Conservation (phyloP, 108 stramenopile species). For the Nitzschia sp. region DNA sequence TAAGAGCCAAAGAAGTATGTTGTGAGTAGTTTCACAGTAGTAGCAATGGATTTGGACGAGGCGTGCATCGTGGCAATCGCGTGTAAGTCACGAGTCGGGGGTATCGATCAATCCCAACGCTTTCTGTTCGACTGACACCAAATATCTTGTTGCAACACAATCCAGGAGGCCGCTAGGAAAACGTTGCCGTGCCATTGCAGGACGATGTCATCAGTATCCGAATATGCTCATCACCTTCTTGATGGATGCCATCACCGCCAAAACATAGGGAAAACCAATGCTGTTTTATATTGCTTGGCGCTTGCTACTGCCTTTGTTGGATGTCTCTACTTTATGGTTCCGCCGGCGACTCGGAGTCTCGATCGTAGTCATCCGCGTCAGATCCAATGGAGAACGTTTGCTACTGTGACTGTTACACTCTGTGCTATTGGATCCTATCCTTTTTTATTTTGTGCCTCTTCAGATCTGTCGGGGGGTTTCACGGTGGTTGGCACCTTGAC, state of each 20-base stretch:
- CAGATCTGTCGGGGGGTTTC: slow-evolving; percentile 3
- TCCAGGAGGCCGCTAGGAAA: no score
- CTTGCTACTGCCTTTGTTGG: slow-evolving; percentile 49
- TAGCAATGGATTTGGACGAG: no score
- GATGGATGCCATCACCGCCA: slow-evolving; percentile 4
- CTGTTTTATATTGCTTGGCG: slow-evolving; percentile 20
- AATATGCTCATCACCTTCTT: background rate
- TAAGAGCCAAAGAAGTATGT: no score
- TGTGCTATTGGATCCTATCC: slow-evolving; percentile 48
- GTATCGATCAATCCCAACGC: no score
- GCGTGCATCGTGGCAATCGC: no score
- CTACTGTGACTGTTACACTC: slow-evolving; percentile 39
- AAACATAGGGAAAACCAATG: background rate
- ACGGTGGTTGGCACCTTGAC: slow-evolving; percentile 8
- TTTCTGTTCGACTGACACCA: no score
- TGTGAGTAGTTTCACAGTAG: no score
- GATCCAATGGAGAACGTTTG: slow-evolving; percentile 56
- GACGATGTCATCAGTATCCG: no score
- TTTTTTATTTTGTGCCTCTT: slow-evolving; percentile 44
- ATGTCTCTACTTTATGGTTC: slow-evolving; percentile 74
- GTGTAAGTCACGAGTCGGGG: no score
- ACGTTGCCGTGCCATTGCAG: no score
- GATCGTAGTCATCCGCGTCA: slow-evolving; percentile 58
- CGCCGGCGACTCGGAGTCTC: slow-evolving; percentile 46
- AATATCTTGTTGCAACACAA: no score